These are phyloP conservation scores for Heritiera fomes DNA, from an alignment of 345 rosid species.

Conservation along the genomic window DNA sequence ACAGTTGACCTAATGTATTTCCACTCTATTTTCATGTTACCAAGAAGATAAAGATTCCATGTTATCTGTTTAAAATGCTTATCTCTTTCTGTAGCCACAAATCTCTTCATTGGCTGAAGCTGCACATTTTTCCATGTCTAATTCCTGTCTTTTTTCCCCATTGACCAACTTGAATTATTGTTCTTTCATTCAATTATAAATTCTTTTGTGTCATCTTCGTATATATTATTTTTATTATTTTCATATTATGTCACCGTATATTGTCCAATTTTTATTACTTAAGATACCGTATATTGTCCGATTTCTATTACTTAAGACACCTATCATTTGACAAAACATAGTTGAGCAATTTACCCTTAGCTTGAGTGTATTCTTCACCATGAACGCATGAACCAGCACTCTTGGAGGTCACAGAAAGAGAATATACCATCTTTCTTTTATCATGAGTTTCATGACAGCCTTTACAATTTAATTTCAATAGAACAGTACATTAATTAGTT, in stretches of 20 bases:
- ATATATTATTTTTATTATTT: too few relatives aligned
- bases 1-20: not conserved
- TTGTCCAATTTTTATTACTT: not conserved
- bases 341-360: not conserved
- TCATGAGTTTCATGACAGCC: not conserved
- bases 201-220: too few relatives aligned
- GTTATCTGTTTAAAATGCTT: not conserved
- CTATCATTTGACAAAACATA: not conserved
- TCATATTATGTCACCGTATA: too few relatives aligned
- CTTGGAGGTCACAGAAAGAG: not conserved
- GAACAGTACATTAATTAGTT: not conserved
- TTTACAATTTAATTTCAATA: not conserved
- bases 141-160: not conserved
- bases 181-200: too few relatives aligned
- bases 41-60: not conserved
- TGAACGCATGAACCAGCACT: not conserved
- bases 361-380: slow-evolving; percentile 3
- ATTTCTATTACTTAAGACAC: not conserved
- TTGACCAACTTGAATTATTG: not conserved
- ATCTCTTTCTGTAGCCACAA: not conserved
- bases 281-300: not conserved
- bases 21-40: not conserved
- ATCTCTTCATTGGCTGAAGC: not conserved
- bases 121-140: not conserved
- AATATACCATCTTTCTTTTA: not conserved